These are phyloP conservation scores for Diplodia mutila DNA, from an alignment of 2,329 filamentous ascomycete species.

Conservation along the genomic window DNA sequence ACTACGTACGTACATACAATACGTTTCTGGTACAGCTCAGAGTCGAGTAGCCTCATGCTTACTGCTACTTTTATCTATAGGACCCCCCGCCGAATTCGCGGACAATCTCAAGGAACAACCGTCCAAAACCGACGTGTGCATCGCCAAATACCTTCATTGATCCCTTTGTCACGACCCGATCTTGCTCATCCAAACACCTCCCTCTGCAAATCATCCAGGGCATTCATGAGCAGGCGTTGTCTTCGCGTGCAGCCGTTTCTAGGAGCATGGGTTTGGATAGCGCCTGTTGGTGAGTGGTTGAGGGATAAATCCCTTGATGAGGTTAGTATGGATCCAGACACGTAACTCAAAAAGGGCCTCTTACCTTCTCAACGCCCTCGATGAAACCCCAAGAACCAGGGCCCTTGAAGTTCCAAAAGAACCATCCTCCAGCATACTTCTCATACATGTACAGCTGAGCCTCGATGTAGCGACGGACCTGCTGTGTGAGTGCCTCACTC, in stretches of 20 bases:
- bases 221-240: neutral
- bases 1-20: no score
- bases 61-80: neutral
- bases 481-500: slow-evolving; percentile 42
- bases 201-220: neutral
- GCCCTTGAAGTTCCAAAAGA: slow-evolving; percentile 50
- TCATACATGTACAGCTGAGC: slow-evolving; percentile 52
- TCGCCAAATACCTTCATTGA: neutral
- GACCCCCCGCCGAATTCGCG: neutral
- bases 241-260: neutral
- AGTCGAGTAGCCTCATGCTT: neutral
- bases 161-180: neutral
- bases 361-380: slow-evolving; percentile 44
- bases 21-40: neutral
- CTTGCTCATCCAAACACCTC: neutral
- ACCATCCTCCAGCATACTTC: slow-evolving; percentile 44
- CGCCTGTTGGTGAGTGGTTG: slow-evolving; percentile 7
- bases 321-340: neutral
- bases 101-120: neutral
- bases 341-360: neutral
- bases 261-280: slow-evolving; percentile 13
- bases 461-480: slow-evolving; percentile 47
- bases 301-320: slow-evolving; percentile 19
- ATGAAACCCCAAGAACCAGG: slow-evolving; percentile 49
- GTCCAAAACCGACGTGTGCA: neutral